Percentiles rank a stretch among this genome's conserved stretches.
Conservation (phyloP, 2,329 filamentous ascomycete species). For the Colletotrichum falcatum region DNA sequence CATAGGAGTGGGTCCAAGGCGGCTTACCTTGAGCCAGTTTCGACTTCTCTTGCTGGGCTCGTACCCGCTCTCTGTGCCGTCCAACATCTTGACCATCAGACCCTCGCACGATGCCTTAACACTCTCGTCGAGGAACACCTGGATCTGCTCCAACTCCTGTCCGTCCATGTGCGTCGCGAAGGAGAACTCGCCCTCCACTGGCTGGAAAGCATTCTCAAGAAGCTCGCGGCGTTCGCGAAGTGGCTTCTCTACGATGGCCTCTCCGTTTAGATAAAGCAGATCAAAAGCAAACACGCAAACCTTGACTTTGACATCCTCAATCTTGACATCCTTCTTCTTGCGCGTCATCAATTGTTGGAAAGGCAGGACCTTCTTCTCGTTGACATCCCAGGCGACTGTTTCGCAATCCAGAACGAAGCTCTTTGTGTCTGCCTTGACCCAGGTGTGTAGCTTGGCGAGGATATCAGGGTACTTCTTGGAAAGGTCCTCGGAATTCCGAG, state of each 20-base stretch:
- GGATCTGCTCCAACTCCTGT: constrained; percentile 92
- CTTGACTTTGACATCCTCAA: constrained; percentile 95
- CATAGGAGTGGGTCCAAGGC: constrained; percentile 13
- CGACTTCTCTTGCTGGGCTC: constrained; percentile 96
- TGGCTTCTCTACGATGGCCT: constrained; percentile 87
- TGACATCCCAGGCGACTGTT: constrained; percentile 96
- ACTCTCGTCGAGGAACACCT: constrained; percentile 90
- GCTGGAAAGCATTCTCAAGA: constrained; percentile 77
- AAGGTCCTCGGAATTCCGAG: constrained; percentile 94
- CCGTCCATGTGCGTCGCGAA: constrained; percentile 91
- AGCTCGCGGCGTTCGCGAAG: constrained; percentile 86
- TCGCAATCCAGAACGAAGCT: constrained; percentile 99
- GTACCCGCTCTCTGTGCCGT: constrained; percentile 91
- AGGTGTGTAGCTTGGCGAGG: constrained; percentile 84
- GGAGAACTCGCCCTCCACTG: constrained; percentile 88
- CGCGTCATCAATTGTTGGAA: constrained; percentile 99
- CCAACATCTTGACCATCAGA: constrained; percentile 99
- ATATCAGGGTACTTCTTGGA: constrained; percentile 99
- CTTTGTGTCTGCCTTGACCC: constrained; percentile 90
- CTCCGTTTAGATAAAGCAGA: constrained; percentile 90
- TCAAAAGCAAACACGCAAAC: constrained; percentile 98
- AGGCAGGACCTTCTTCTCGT: constrained; percentile 93
- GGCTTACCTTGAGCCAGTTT: constrained; percentile 92
- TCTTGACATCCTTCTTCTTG: constrained; percentile 96
- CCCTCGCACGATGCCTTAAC: constrained; percentile 97